These are phyloP conservation scores for Nitzschia putrida DNA, from an alignment of 108 stramenopile genomes.

Conservation along the genomic window DNA sequence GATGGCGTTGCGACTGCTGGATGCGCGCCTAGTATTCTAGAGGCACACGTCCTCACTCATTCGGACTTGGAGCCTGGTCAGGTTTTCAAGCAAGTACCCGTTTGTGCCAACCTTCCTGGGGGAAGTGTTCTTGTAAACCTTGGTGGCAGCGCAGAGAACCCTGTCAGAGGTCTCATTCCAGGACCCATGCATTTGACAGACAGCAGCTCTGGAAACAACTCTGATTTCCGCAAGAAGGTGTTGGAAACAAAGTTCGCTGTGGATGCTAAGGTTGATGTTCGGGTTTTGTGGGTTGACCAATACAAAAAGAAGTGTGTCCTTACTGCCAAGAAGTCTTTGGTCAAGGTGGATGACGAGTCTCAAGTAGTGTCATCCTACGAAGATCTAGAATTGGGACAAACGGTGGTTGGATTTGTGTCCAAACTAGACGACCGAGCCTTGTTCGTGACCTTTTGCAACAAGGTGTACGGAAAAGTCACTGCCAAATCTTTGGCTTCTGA, in stretches of 20 bases:
- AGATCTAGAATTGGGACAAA: slow-evolving; percentile 40
- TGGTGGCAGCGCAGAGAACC: slow-evolving; percentile 48
- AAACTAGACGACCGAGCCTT: slow-evolving; percentile 71
- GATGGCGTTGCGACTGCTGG: slow-evolving; percentile 82
- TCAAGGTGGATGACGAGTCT: slow-evolving; percentile 46
- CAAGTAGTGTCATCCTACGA: slow-evolving; percentile 53
- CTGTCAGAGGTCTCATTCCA: slow-evolving; percentile 70
- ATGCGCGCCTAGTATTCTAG: slow-evolving; percentile 69
- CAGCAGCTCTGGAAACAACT: slow-evolving; percentile 23
- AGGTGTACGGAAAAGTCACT: slow-evolving; percentile 72
- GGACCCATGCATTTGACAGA: slow-evolving; percentile 65
- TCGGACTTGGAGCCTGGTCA: slow-evolving; percentile 66
- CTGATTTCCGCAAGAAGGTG: slow-evolving; percentile 66
- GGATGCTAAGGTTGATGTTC: slow-evolving; percentile 74
- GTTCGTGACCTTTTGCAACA: slow-evolving; percentile 83
- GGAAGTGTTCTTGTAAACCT: slow-evolving; percentile 71
- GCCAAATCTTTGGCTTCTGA: slow-evolving; percentile 70
- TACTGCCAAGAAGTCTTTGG: slow-evolving; percentile 77
- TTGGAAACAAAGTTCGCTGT: slow-evolving; percentile 70
- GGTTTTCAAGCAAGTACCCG: slow-evolving; percentile 72
- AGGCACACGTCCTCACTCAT: slow-evolving; percentile 79
- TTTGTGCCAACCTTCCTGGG: slow-evolving; percentile 56
- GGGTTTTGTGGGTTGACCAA: slow-evolving; percentile 70
- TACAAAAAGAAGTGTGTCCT: slow-evolving; percentile 61
- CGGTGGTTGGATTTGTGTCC: slow-evolving; percentile 72